Percentiles rank a stretch among this genome's conserved stretches.
Conservation (phyloP, 306 rosid species). For the Cucurbita argyrosperma region DNA sequence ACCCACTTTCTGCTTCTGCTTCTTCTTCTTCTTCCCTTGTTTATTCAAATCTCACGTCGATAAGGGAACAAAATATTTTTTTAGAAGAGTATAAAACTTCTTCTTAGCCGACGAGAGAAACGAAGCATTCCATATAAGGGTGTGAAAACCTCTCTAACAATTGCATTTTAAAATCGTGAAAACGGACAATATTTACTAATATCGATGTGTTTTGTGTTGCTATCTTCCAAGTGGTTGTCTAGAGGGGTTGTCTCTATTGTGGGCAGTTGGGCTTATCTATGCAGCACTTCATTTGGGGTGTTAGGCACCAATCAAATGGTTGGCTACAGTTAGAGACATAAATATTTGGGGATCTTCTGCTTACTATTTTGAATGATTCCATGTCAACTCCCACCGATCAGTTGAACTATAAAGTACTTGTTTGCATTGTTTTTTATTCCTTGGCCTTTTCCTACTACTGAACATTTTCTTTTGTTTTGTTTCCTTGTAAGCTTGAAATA, state of each 20-base stretch:
- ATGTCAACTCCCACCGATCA: background rate
- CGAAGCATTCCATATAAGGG: too few species aligned
- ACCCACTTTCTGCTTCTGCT: background rate
- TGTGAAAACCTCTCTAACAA: too few species aligned
- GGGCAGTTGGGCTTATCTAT: background rate
- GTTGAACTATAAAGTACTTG: background rate
- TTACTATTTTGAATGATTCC: conserved; percentile 1
- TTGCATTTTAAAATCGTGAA: too few species aligned
- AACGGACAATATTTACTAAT: too few species aligned
- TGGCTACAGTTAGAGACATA: conserved; percentile 2
- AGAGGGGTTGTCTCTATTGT: background rate
- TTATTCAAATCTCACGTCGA: background rate
- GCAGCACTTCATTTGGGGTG: background rate
- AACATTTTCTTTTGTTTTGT: conserved; percentile 1
- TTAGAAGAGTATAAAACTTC: too few species aligned
- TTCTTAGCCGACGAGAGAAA: too few species aligned
- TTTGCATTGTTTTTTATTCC: conserved; percentile 7
- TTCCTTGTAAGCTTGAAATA: background rate
- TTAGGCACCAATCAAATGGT: conserved; percentile 1
- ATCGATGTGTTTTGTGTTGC: background rate
- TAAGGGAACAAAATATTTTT: too few species aligned
- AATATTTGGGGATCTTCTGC: background rate
- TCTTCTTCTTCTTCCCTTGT: background rate
- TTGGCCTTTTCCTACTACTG: conserved; percentile 4
- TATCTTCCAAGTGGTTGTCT: conserved; percentile 2